phyloP scores from a whole-genome alignment of 225 moss, liverwort and hornwort genomes.

The Ulota crispa region DNA sequence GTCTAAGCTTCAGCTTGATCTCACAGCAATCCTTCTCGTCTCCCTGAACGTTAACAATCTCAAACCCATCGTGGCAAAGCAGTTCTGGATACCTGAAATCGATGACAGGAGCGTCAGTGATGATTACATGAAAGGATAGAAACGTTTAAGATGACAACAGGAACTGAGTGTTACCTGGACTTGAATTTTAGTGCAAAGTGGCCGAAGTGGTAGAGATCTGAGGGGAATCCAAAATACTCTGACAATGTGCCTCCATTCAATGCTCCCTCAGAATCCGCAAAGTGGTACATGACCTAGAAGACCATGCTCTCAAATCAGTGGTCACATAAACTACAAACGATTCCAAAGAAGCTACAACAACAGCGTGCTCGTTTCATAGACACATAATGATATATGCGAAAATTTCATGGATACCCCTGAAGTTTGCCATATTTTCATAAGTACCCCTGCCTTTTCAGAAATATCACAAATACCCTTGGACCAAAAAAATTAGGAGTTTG shows the following conservation, averaged over 20 bases:
- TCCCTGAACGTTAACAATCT: conserved; percentile 36
- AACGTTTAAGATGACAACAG: background rate
- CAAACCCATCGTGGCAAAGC: conserved; percentile 60
- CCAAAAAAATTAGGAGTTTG: too few relatives aligned
- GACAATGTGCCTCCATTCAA: conserved; percentile 59
- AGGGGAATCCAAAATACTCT: conserved; percentile 49
- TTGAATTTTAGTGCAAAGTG: conserved; percentile 84
- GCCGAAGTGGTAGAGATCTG: conserved; percentile 70
- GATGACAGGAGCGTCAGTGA: conserved; percentile 8
- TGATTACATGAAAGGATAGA: background rate
- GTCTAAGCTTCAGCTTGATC: conserved; percentile 37
- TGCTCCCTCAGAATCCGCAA: conserved; percentile 69
- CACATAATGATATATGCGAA: too few relatives aligned
- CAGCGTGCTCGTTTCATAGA: background rate
- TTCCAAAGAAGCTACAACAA: background rate
- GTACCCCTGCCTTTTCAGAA: too few relatives aligned
- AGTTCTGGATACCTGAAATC: conserved; percentile 64
- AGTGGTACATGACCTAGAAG: conserved; percentile 75
- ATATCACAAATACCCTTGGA: too few relatives aligned
- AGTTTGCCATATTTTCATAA: too few relatives aligned
- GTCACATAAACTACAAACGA: background rate
- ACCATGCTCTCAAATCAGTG: conserved; percentile 15
- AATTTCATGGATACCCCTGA: too few relatives aligned
- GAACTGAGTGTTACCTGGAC: conserved; percentile 41
- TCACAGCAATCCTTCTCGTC: conserved; percentile 34